Percentiles rank a stretch among this genome's conserved stretches.
Evolutionary conservation across 768 basidiomycete genomes (phyloP).

Genomic region (Termitomyces sp.): DNA sequence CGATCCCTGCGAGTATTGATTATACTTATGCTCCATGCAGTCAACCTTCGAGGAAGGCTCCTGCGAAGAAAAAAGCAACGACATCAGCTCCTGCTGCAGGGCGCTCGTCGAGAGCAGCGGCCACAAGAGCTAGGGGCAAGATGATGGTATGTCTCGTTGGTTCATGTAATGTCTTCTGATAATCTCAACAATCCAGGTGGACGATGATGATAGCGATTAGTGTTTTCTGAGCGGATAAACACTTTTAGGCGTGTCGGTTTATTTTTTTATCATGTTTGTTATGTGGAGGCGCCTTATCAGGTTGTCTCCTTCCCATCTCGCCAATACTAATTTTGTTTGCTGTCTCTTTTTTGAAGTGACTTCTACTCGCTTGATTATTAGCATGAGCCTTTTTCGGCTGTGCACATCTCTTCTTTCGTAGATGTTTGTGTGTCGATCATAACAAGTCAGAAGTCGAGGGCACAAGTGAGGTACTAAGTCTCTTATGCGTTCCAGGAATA

Average conservation of each 20-base stretch:
- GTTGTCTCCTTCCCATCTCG: background rate
- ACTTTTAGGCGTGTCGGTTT: background rate
- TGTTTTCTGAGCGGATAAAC: no score
- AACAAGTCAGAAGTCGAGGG: background rate
- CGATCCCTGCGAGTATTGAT: background rate
- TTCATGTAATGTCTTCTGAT: background rate
- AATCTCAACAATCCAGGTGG: conserved; percentile 12
- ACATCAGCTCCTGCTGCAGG: conserved; percentile 51
- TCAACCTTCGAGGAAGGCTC: conserved; percentile 37
- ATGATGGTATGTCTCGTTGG: conserved; percentile 38
- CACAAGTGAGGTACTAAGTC: background rate
- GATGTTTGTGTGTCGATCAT: background rate
- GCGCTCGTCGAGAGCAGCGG: conserved; percentile 59
- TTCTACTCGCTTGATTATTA: background rate
- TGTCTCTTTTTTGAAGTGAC: background rate
- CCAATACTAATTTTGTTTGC: background rate
- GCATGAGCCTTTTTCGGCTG: background rate
- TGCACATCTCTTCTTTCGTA: background rate
- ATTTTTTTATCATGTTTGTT: background rate
- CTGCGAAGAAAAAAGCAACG: conserved; percentile 48
- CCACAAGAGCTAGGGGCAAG: conserved; percentile 59
- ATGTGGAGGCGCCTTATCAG: background rate
- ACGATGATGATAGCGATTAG: conserved; percentile 26
- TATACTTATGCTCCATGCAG: conserved; percentile 11
- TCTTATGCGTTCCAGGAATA: background rate